Evolutionary conservation across 23 red algal species (phyloP).

Genomic region (Gracilaria caudata): DNA sequence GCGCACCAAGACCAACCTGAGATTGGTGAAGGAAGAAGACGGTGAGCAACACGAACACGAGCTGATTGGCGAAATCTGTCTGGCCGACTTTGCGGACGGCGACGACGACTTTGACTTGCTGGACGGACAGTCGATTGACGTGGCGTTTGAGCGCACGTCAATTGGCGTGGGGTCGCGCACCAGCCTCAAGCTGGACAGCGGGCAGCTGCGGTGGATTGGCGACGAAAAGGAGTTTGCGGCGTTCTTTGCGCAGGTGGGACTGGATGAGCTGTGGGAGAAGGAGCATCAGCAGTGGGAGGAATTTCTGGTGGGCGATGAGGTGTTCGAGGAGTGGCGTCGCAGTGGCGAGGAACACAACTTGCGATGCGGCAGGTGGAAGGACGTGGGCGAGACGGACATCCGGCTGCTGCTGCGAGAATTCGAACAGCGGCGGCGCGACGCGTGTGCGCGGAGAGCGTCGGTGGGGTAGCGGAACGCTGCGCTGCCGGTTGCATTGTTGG

Average conservation of each 20-base stretch:
- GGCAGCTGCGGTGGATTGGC: constrained; percentile 48
- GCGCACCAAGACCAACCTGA: constrained; percentile 7
- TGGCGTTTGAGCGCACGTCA: not conserved
- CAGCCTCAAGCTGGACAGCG: constrained; percentile 38
- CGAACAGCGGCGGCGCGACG: not conserved
- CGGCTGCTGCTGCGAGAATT: constrained; percentile 10
- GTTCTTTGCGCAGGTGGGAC: constrained; percentile 60
- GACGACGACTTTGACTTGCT: constrained; percentile 44
- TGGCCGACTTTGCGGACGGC: constrained; percentile 67
- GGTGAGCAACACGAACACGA: constrained; percentile 6
- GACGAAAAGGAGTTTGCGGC: constrained; percentile 64
- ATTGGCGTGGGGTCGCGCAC: constrained; percentile 11
- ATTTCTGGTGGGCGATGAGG: constrained; percentile 42
- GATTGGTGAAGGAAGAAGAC: not conserved
- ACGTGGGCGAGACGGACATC: not conserved
- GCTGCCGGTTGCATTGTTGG: no score
- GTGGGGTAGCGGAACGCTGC: no score
- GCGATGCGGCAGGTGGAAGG: constrained; percentile 39
- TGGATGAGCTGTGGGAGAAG: constrained; percentile 54
- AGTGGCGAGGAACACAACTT: constrained; percentile 34
- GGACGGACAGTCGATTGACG: constrained; percentile 46
- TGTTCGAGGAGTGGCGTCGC: constrained; percentile 38
- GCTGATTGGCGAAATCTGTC: constrained; percentile 52
- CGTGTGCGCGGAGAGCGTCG: not conserved
- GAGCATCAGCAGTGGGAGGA: constrained; percentile 33